Evolutionary conservation across 805 yeast genomes (phyloP).

Genomic region (Ascoidea asiatica): DNA sequence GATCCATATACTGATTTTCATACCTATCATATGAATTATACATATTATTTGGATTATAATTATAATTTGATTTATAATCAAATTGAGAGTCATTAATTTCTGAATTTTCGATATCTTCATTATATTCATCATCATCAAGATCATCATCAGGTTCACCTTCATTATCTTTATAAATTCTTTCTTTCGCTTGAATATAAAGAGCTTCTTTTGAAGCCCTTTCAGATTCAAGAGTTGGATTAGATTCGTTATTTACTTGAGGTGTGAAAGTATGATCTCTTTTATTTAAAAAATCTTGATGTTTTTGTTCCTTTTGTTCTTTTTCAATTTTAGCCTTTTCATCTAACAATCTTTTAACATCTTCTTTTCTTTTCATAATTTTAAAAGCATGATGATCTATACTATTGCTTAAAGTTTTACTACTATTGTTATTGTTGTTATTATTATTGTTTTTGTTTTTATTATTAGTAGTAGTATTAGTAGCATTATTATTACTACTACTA

Average conservation of each 20-base stretch:
- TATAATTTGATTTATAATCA: too few species aligned
- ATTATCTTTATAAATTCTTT: constrained; percentile 21
- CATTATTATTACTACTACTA: background rate
- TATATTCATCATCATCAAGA: constrained; percentile 7
- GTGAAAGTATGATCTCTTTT: background rate
- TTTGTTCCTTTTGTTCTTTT: background rate
- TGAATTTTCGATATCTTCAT: background rate
- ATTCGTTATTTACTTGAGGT: background rate
- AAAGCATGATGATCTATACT: constrained; percentile 2
- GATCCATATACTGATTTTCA: background rate
- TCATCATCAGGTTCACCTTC: constrained; percentile 14
- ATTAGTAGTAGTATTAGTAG: background rate
- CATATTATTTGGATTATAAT: too few species aligned
- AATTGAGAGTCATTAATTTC: background rate
- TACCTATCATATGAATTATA: background rate
- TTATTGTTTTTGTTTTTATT: background rate
- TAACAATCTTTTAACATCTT: background rate
- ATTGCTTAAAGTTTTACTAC: background rate
- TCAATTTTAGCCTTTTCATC: too few species aligned
- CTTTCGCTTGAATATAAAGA: constrained; percentile 25
- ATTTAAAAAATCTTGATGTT: background rate
- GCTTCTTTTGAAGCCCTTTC: constrained; percentile 28
- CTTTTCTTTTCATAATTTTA: constrained; percentile 6
- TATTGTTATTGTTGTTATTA: background rate
- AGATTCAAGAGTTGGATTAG: constrained; percentile 14